phyloP scores from a whole-genome alignment of 2,329 filamentous ascomycete genomes.

The Stachybotrys echinatus region DNA sequence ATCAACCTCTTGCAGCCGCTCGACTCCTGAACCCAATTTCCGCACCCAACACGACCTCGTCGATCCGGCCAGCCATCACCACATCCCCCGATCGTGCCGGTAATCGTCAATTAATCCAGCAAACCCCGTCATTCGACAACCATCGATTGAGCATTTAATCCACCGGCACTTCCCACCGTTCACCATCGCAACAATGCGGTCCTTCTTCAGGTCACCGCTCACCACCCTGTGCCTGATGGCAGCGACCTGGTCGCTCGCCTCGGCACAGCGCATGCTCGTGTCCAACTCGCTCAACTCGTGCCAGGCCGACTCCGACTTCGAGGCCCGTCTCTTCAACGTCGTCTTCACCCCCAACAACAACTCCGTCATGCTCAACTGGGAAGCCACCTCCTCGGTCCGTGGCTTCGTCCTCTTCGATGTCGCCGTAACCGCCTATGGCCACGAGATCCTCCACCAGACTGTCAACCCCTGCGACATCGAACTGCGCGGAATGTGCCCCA shows the following conservation, averaged over 20 bases:
- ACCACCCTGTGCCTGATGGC: conserved; percentile 37
- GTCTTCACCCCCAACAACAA: conserved; percentile 71
- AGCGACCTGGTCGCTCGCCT: conserved; percentile 38
- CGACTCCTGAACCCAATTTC: neutral
- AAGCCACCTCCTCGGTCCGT: conserved; percentile 75
- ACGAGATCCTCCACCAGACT: conserved; percentile 58
- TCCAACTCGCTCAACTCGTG: conserved; percentile 83
- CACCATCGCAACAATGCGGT: conserved; percentile 38
- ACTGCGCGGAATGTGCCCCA: conserved; percentile 76
- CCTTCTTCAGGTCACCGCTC: conserved; percentile 37
- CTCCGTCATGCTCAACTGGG: conserved; percentile 67
- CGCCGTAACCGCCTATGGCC: conserved; percentile 77
- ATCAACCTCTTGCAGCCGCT: neutral
- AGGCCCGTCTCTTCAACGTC: conserved; percentile 84
- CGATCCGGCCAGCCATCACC: too few relatives aligned
- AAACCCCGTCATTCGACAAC: neutral
- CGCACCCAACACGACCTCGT: too few relatives aligned
- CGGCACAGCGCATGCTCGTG: conserved; percentile 64
- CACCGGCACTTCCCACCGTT: too few relatives aligned
- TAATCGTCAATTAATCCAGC: neutral
- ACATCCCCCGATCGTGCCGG: too few relatives aligned
- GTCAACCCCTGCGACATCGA: conserved; percentile 66
- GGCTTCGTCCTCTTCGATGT: conserved; percentile 78
- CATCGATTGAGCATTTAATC: neutral
- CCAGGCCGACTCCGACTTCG: conserved; percentile 78